Base-by-base conservation (phyloP, 2,329 filamentous ascomycete species). In the Xylaria sp. region DNA sequence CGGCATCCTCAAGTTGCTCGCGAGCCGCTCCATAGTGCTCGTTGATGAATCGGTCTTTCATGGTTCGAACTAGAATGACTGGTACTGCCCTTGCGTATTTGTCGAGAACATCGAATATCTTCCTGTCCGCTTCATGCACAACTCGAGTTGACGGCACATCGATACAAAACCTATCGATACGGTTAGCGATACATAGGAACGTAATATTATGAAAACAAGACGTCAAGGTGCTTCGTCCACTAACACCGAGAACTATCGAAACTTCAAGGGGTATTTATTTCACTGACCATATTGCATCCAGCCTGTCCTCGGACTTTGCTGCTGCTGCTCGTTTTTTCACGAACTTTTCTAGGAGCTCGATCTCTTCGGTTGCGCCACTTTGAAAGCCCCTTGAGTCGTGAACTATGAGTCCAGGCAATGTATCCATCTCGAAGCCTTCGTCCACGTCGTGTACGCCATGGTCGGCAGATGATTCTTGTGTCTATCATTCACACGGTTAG, bases 361-460 rank as follows among this genome's bases (percentile, higher is more conserved):
- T 63, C 7, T 75, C 73, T 55, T 71, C 71, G 9, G 60, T 71
- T 12, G 73, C 69, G 2, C 73, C 74, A 2, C 73, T 72, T 55
- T 76, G 72, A 28, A 75, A 76, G 2, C 75, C 75, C 34, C 73
- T 66, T 13, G 75, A 76, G 50, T 76, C 74, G 25, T 76, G 74
- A 41, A 76, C 72, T 36, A 76, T 74, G 20, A 76, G 67, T 13
- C 74, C 75, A 3, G 73, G 75, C 18, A 72, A 62, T 13, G 68
- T 72, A 34, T 76, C 74, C 36, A 73, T 74, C 57, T 75, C 74
- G 13, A 76, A 76, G 3, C 70, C 75, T 25, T 76, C 70, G 18
- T 76, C 71, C 5, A 76, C 75, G 32, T 76, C 70, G 30, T 76
- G 74, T 6, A 71, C 36, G 13, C 75, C 75, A n/a, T 73, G 70